A percentile compares a stretch with the other conserved stretches of the same genome.
phyloP scores from a whole-genome alignment of 73 alveolate genomes.

The Tetrahymena malaccensis region DNA sequence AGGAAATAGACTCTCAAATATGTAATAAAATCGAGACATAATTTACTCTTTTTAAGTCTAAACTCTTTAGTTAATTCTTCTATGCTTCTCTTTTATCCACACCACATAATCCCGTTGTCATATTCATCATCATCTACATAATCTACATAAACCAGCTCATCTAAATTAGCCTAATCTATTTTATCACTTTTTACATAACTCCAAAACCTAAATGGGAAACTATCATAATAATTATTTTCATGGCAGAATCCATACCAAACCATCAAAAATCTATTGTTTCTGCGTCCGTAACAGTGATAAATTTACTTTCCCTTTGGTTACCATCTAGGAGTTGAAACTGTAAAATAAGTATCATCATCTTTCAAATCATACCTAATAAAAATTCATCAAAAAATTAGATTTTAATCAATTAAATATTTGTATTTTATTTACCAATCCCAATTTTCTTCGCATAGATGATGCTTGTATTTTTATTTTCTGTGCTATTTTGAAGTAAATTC shows the following conservation, averaged over 20 bases:
- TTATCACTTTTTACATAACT: not conserved
- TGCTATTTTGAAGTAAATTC: not conserved
- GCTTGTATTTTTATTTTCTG: not conserved
- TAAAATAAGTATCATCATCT: constrained; percentile 20
- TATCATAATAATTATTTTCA: constrained; percentile 48
- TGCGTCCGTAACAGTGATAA: constrained; percentile 45
- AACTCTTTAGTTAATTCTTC: not conserved
- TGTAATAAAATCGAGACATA: not conserved
- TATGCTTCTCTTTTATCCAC: not conserved
- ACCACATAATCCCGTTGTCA: not conserved
- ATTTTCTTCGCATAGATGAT: not conserved
- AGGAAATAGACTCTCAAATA: not conserved
- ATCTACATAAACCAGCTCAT: not conserved
- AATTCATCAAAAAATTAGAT: not conserved
- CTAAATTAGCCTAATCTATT: not conserved
- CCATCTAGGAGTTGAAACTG: constrained; percentile 1
- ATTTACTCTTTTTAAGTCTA: not conserved
- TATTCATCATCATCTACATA: not conserved
- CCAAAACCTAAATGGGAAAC: constrained; percentile 30
- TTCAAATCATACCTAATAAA: not conserved
- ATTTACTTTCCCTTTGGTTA: constrained; percentile 1
- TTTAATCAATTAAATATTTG: not conserved
- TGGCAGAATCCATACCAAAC: constrained; percentile 56
- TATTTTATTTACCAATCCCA: not conserved
- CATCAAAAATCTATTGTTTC: constrained; percentile 47